phyloP scores from a whole-genome alignment of 1,284 basidiomycete species.

The Fistulinella cinereoalba region DNA sequence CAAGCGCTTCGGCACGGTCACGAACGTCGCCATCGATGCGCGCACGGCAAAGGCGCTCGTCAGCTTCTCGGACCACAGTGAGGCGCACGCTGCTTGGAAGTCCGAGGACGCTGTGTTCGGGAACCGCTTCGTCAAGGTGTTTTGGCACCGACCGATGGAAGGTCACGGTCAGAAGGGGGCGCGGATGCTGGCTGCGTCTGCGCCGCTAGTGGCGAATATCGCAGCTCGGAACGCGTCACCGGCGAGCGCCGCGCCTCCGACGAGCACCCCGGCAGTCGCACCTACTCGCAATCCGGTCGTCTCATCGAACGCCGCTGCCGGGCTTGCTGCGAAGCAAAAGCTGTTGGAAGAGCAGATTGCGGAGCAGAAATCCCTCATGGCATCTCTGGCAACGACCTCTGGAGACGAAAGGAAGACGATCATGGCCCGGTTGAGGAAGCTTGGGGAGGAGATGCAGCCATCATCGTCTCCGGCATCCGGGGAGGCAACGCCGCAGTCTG shows the following conservation, averaged over 20 bases:
- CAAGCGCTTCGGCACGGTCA: constrained; percentile 89
- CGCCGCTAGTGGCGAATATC: constrained; percentile 65
- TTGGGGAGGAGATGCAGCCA: constrained; percentile 77
- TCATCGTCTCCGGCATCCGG: constrained; percentile 31
- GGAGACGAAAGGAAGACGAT: constrained; percentile 78
- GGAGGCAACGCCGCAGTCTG: constrained; percentile 24
- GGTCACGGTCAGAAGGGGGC: constrained; percentile 78
- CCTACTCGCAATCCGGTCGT: constrained; percentile 30
- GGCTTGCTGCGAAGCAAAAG: constrained; percentile 70
- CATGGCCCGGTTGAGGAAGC: constrained; percentile 73
- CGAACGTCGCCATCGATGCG: constrained; percentile 86
- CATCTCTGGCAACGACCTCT: constrained; percentile 60
- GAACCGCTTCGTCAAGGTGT: constrained; percentile 92
- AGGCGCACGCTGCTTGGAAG: constrained; percentile 89
- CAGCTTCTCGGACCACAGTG: constrained; percentile 81
- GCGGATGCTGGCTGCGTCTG: constrained; percentile 75
- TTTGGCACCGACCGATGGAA: constrained; percentile 90
- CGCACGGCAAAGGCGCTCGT: constrained; percentile 79
- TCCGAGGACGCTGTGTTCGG: constrained; percentile 91
- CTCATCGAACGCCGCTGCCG: constrained; percentile 38
- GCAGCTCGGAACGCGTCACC: constrained; percentile 23
- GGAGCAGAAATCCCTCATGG: constrained; percentile 88
- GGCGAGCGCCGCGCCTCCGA: constrained; percentile 17
- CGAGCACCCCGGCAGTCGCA: constrained; percentile 17
- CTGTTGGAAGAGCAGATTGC: constrained; percentile 81